Base-by-base conservation (phyloP, 2,329 filamentous ascomycete genomes). In the Escovopsis sp. region DNA sequence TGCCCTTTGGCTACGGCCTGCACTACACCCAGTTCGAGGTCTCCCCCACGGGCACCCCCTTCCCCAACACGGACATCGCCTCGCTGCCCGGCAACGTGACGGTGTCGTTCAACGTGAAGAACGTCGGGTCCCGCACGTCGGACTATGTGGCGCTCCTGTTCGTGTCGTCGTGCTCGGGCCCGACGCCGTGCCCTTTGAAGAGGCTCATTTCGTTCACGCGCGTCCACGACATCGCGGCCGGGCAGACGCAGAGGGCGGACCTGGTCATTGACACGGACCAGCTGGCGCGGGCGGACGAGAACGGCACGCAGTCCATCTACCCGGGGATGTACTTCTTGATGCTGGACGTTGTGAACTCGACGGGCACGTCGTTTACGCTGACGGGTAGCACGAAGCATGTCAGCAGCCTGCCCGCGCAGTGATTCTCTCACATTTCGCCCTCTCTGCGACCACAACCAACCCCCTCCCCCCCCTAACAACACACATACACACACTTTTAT, bases 21-120 rank as follows among this genome's bases (percentile, higher is more conserved):
- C 72, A 77, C 50, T 78, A 77, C 56, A 78, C 73, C 5, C 70
- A 56, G 32, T 77, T 78, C 48, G 43, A 44, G 1, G 33, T 43
- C 8, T 42, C 39, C 9, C 44, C 43, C 39, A 33, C 32, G 15
- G 42, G 42, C n/a, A 43, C 39, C 3, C 29, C 39, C 27, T 38
- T 39, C 25, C 16, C 31, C 7, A 35, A 37, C 30, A 39, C 30
- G 5, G 41, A 45, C 10, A 36, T 47, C 14, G 37, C 41, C 7
- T 35, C 37, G 14, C 30, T 47, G 10, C 27, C 27, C 8, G 27
- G 11, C 4, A 30, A 30, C 27, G 27, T 30, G 5, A 30, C 27
- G 8, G 27, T 30, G 27, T 30, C 27, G 27, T 30, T 30, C 27
- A 30, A 30, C 27, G 45, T 45, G 9, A 43, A 37, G n/a, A 45